Base-by-base conservation (phyloP, 257 asterid genomes). In the Striga asiatica region DNA sequence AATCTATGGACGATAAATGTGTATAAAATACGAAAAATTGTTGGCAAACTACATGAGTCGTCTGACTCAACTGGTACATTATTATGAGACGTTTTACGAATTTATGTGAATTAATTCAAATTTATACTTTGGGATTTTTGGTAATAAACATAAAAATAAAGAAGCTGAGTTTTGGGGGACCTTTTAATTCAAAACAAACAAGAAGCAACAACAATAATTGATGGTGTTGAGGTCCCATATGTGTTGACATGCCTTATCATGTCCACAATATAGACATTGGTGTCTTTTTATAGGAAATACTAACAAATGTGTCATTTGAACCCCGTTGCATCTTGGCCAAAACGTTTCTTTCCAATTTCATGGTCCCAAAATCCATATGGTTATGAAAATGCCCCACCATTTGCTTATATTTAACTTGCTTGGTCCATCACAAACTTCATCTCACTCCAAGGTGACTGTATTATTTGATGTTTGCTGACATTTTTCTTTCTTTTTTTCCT, bases 301-400 rank as follows among this genome's bases (percentile, higher is more conserved):
- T 50, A 60, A 73, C 72, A 78, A 68, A 76, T 45, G 63, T 61
- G 81, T 66, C 83, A 66, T 45, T 45, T 45, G 64, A 62, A 16
- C 41, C 63, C 54, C 37, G 61, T 45, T 54, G 69, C 20, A 62
- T 29, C 54, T 56, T 46, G 70, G 31, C 51, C 61, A 47, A 69
- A 58, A 20, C 62, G 72, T 50, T 61, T 20, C 60, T 51, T 42
- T n/a, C n/a, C n/a, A n/a, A n/a, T n/a, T n/a, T 64, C 57, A 46
- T 75, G 84, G 89, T 78, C 84, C 81, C 76, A 59, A 49, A 61
- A 38, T 53, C 62, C 77, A 61, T 54, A 24, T 53, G 31, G 41
- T 24, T 2, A 24, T 5, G 42, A 35, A 35, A 49, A 14, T 39
- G 42, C 69, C 78, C 84, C 71, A 67, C 82, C 79, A 70, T 63